A percentile compares a stretch with the other conserved stretches of the same genome.
Conservation (phyloP, 495 filamentous ascomycete species). For the Aspergillus steynii region DNA sequence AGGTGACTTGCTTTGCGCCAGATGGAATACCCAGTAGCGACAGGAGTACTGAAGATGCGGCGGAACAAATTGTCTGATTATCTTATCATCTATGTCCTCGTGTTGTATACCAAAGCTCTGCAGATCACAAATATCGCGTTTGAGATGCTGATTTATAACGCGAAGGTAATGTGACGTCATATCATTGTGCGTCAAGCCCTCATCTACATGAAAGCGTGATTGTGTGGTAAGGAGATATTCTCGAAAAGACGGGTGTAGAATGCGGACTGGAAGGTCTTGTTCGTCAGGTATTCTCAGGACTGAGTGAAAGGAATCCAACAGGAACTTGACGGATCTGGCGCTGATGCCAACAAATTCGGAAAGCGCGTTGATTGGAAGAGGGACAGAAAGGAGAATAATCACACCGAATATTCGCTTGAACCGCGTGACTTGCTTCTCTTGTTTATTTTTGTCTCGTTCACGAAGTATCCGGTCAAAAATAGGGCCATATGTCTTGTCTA, state of each 20-base stretch:
- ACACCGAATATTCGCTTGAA: too few relatives aligned
- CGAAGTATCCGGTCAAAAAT: too few relatives aligned
- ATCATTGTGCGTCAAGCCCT: neutral
- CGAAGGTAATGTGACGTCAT: neutral
- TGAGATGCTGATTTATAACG: constrained; percentile 1
- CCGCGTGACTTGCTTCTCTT: too few relatives aligned
- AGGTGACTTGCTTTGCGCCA: constrained; percentile 9
- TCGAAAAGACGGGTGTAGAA: neutral
- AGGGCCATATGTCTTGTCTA: too few relatives aligned
- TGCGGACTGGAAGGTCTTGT: neutral
- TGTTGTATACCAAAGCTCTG: constrained; percentile 20
- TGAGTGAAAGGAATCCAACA: constrained; percentile 1
- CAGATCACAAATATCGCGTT: constrained; percentile 40
- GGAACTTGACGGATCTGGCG: too few relatives aligned
- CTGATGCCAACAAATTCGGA: too few relatives aligned
- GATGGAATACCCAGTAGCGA: constrained; percentile 46
- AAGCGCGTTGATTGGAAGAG: too few relatives aligned
- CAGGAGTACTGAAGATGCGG: constrained; percentile 39
- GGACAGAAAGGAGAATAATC: too few relatives aligned
- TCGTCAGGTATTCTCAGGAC: constrained; percentile 3
- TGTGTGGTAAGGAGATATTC: constrained; percentile 1
- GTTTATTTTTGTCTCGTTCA: too few relatives aligned
- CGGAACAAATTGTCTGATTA: constrained; percentile 25
- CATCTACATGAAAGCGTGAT: neutral
- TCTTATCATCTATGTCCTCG: constrained; percentile 23